phyloP scores from a whole-genome alignment of 805 yeast genomes.

The Clavispora santaluciae region DNA sequence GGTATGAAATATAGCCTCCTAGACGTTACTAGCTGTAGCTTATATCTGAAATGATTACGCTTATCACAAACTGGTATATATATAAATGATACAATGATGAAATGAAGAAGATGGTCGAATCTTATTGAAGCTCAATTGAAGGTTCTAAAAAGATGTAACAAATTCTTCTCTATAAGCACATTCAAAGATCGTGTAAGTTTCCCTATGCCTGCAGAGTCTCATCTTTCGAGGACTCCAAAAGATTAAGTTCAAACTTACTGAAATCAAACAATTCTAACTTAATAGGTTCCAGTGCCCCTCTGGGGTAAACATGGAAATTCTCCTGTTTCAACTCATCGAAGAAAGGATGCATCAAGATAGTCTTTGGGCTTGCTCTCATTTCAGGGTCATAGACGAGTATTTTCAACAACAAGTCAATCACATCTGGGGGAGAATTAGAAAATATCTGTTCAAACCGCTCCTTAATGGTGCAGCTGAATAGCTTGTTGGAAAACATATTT shows the following conservation, averaged over 20 bases:
- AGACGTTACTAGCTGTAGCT: too few relatives aligned
- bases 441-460: constrained; percentile 46
- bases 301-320: constrained; percentile 48
- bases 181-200: neutral
- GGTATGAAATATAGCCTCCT: too few relatives aligned
- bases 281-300: constrained; percentile 42
- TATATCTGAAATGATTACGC: too few relatives aligned
- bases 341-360: constrained; percentile 82
- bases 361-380: constrained; percentile 70
- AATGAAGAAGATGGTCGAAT: neutral
- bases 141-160: neutral
- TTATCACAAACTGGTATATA: neutral
- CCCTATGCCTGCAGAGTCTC: constrained; percentile 19
- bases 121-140: neutral
- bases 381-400: constrained; percentile 90
- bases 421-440: constrained; percentile 73
- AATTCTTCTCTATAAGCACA: neutral
- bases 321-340: constrained; percentile 76
- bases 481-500: constrained; percentile 62
- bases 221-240: constrained; percentile 37
- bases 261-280: constrained; percentile 58
- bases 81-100: neutral
- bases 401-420: constrained; percentile 75
- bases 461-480: constrained; percentile 51
- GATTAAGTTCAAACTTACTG: constrained; percentile 60